Conservation (phyloP, 176 grass and related monocot genomes). For the Dactylis glomerata region DNA sequence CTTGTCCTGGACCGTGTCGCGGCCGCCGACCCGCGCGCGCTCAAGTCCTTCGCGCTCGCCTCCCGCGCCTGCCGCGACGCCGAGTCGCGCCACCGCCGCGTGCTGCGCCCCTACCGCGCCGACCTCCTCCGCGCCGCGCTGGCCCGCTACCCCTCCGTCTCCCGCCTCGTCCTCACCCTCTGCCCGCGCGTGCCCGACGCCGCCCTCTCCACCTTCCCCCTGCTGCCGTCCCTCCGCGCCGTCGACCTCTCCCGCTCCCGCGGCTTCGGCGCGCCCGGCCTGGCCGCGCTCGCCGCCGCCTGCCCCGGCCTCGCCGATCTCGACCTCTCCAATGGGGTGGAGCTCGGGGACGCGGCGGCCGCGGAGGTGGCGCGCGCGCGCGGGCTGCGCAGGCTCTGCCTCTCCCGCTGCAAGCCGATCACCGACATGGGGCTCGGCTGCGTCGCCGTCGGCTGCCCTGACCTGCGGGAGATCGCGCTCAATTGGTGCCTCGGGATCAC, state of each 20-base stretch:
- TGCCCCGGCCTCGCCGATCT: conserved; percentile 53
- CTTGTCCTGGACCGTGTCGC: conserved; percentile 62
- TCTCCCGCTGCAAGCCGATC: conserved; percentile 62
- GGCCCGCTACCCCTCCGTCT: conserved; percentile 38
- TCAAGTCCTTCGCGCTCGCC: conserved; percentile 74
- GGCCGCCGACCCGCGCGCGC: conserved; percentile 40
- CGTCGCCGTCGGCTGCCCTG: conserved; percentile 66
- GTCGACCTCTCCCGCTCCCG: conserved; percentile 69
- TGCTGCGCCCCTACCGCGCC: conserved; percentile 61
- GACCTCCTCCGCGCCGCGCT: conserved; percentile 51
- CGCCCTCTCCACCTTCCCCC: neutral
- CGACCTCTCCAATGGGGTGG: conserved; percentile 67
- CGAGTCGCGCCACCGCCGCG: conserved; percentile 68
- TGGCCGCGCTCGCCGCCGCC: conserved; percentile 41
- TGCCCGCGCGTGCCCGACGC: conserved; percentile 59
- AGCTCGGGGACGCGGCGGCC: conserved; percentile 47
- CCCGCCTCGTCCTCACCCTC: conserved; percentile 63
- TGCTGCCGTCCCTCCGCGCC: conserved; percentile 1
- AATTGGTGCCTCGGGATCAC: conserved; percentile 75
- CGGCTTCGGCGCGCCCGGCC: conserved; percentile 46
- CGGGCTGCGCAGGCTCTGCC: conserved; percentile 31
- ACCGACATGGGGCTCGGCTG: conserved; percentile 82
- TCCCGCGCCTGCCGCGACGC: conserved; percentile 66
- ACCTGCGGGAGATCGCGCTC: conserved; percentile 64
- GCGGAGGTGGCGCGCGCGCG: conserved; percentile 45